A percentile compares a stretch with the other conserved stretches of the same genome.
Conservation (phyloP, 345 rosid species). For the Salix caprea region DNA sequence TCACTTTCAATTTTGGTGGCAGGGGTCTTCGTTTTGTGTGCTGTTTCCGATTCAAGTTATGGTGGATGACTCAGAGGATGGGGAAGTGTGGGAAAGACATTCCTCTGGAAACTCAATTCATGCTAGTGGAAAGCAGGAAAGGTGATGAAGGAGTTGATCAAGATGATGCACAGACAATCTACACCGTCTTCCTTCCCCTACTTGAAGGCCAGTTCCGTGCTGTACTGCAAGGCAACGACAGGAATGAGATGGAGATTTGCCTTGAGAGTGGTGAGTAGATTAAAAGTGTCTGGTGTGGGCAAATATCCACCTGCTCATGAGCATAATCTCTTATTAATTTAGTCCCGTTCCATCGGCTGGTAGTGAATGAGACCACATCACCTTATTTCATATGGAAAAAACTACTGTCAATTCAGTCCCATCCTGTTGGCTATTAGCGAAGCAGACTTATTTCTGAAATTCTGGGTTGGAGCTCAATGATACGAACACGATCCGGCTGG, state of each 20-base stretch:
- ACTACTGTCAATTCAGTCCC: conserved; percentile 20
- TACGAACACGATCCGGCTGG: conserved; percentile 24
- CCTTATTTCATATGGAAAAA: conserved; percentile 7
- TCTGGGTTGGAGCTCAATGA: conserved; percentile 28
- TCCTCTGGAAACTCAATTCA: conserved; percentile 94
- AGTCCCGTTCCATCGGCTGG: conserved; percentile 15
- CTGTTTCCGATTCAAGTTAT: conserved; percentile 87
- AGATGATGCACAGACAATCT: conserved; percentile 54
- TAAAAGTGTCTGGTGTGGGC: conserved; percentile 21
- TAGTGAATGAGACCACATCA: conserved; percentile 19
- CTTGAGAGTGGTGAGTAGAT: conserved; percentile 88
- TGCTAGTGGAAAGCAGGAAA: conserved; percentile 81
- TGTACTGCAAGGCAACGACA: conserved; percentile 83
- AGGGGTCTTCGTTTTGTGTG: conserved; percentile 85
- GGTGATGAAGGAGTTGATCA: conserved; percentile 45
- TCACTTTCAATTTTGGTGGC: conserved; percentile 10
- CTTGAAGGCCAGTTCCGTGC: conserved; percentile 97
- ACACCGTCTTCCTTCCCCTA: conserved; percentile 86
- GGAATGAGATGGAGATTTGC: conserved; percentile 82
- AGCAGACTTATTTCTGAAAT: conserved; percentile 13
- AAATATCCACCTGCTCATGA: conserved; percentile 2
- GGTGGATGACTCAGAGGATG: conserved; percentile 99
- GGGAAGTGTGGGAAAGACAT: conserved; percentile 82
- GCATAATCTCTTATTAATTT: conserved; percentile 14
- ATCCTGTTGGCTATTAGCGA: conserved; percentile 14